Base-by-base conservation (phyloP, 805 yeast genomes). In the Zygoascus bituminiphila region DNA sequence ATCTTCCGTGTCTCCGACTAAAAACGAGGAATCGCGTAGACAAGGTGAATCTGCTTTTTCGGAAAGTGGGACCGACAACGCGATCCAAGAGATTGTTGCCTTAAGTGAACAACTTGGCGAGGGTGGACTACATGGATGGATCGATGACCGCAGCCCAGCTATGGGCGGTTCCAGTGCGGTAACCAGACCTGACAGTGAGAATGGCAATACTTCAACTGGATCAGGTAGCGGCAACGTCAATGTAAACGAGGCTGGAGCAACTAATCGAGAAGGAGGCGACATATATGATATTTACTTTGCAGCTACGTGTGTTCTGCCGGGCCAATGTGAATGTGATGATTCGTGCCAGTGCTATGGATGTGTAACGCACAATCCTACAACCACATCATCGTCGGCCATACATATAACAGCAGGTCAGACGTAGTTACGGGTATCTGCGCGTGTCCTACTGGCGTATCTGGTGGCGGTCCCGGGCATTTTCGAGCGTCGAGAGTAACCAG, bases 281-380 rank as follows among this genome's bases (percentile, higher is more conserved):
- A 45, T 55, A 12, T 50, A 50, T 42, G 61, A 57, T 45, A 46
- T 65, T 26, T 57, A 59, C 37, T 65, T 54, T 48, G 62, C 69
- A 0, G 61, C 70, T 15, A 55, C 61, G 15, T 67, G 71, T 44
- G 64, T 63, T 5, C 54, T 67, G 35, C 70, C 69, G 0, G 69
- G 70, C 17, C 62, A 63, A 45, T 67, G 71, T 45, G 57, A 62
- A 17, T 67, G 71, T 46, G 70, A 68, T 2, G 67, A 62, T 9
- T 53, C 47, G 20, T 67, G 71, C 45, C 49, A 53, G 23, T 67
- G 71, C 46, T 60, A 57, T 8, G 68, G 66, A 33, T 67, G 71
- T 44, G 52, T 61, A 2, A 54, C 54, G 1, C 64, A 60, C 48
- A 60, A 58, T 44, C 52, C 54, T 7, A 20, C 33, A 29, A 29